These are phyloP conservation scores for Brassica napus DNA, from an alignment of 345 rosid genomes.

Conservation along the genomic window Da-Ae NC_063446.1:20736001-20736500, in stretches of 20 bases:
- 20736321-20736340: not conserved
- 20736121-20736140: constrained; percentile 92
- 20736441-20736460: too few species aligned
- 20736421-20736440: not conserved
- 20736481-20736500: too few species aligned
- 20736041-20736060: not conserved
- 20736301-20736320: not conserved
- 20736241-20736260: not conserved
- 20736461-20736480: too few species aligned
- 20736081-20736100: constrained; percentile 75
- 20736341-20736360: not conserved
- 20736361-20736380: not conserved
- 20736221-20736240: not conserved
- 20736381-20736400: not conserved
- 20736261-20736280: not conserved
- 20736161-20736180: constrained; percentile 40
- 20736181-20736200: not conserved
- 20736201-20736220: not conserved
- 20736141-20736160: constrained; percentile 81
- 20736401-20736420: too few species aligned
- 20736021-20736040: not conserved
- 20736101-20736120: constrained; percentile 91
- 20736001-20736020: not conserved
- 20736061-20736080: constrained; percentile 52
- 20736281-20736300: not conserved